Base-by-base conservation (phyloP, 768 basidiomycete genomes). In the Trametes maxima region DNA sequence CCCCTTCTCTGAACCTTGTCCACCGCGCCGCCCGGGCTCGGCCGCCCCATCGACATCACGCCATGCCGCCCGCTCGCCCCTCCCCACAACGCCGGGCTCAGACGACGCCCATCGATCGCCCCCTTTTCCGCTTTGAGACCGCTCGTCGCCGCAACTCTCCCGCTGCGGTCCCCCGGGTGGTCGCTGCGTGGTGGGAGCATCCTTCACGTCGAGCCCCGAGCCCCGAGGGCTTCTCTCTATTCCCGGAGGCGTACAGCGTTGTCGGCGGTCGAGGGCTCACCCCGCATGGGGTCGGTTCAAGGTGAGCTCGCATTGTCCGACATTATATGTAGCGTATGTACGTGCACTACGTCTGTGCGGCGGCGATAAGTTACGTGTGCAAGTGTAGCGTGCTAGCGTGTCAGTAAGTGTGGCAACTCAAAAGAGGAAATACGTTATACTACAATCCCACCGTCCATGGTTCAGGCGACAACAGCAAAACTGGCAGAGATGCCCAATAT, bases 1-100 rank as follows among this genome's bases (percentile, higher is more conserved):
- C 4, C 45, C 51, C 59, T 42, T 48, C 44, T 24, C 39, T 63
- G 65, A 65, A 64, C 67, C 64, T 65, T 66, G 67, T 62, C 60
- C 62, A 54, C 62, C 42, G 51, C 51, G 46, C 35, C 55, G 47
- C 52, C 46, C 48, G 61, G 48, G n/a, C 43, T 46, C 43, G 51
- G 52, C 53, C 53, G 52, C 48, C n/a, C 14, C 49, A 28, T 45
- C 53, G 22, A 28, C 48, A 50, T 50, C 33, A 35, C 42, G 43
- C 43, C 25, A 28, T 35, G 37, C 57, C 6, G 12, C 54, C 37
- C 46, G 40, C 58, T 48, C 57, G 42, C 8, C 44, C 39, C 54
- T 42, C 58, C 46, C 52, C 63, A 40, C 57, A 52, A 42, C 37
- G 45, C 52, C 52, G 42, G 49, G n/a, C 44, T 53, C 53, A 48